Percentiles rank a stretch among this genome's conserved stretches.
phyloP scores from a whole-genome alignment of 805 yeast species.

The Starmerella scarabaei region DNA sequence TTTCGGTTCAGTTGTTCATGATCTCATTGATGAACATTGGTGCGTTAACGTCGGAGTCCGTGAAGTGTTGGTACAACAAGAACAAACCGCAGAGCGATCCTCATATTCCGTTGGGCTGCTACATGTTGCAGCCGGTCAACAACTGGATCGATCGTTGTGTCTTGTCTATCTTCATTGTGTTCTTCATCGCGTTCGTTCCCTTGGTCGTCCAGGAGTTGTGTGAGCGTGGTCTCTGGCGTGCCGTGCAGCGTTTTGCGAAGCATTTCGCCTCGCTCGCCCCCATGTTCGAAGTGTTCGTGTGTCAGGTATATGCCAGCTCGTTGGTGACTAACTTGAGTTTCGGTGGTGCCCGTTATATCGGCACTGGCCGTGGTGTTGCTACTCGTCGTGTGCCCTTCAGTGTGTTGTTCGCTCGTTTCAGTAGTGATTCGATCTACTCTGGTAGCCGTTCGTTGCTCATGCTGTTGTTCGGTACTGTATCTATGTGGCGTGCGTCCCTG shows the following conservation, averaged over 20 bases:
- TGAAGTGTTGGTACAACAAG: conserved; percentile 51
- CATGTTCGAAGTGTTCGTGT: conserved; percentile 84
- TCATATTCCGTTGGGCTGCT: conserved; percentile 70
- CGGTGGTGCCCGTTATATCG: conserved; percentile 86
- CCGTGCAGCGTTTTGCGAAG: conserved; percentile 51
- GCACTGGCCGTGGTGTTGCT: conserved; percentile 92
- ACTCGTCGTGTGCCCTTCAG: conserved; percentile 66
- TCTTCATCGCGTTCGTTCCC: conserved; percentile 83
- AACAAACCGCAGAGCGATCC: conserved; percentile 61
- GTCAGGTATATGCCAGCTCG: conserved; percentile 80
- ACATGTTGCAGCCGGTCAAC: conserved; percentile 69
- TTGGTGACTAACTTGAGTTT: conserved; percentile 61
- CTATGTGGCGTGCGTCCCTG: conserved; percentile 91
- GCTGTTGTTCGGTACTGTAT: conserved; percentile 58
- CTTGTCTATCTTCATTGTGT: conserved; percentile 79
- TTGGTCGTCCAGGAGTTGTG: conserved; percentile 73
- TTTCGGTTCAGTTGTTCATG: conserved; percentile 81
- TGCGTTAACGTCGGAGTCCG: conserved; percentile 58
- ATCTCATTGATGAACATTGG: conserved; percentile 68
- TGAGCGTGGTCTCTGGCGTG: conserved; percentile 74
- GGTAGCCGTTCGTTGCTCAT: conserved; percentile 61
- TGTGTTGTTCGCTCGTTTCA: conserved; percentile 61
- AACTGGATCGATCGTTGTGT: conserved; percentile 86
- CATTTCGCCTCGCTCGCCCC: conserved; percentile 80
- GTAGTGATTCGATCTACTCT: conserved; percentile 59